Base-by-base conservation (phyloP, 1,284 basidiomycete genomes). In the Schizophyllum commune region DNA sequence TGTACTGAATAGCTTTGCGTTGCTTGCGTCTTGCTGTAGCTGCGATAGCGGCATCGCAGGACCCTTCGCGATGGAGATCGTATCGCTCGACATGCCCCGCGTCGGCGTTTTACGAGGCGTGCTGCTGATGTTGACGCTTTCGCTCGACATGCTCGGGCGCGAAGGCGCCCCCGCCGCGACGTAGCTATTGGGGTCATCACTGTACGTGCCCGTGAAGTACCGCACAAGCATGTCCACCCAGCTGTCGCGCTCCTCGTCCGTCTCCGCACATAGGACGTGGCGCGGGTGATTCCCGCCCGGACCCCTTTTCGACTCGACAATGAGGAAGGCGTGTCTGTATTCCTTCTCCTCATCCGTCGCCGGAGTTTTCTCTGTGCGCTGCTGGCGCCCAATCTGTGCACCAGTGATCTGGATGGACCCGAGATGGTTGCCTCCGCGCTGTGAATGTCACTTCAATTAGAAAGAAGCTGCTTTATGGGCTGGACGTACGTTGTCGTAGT, bases 201-300 rank as follows among this genome's bases (percentile, higher is more conserved):
- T 87, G 74, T 89, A 91, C 21, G 76, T 73, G 27, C 89, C 89
- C 15, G 84, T 81, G 63, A 90, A 88, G 70, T 91, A 94, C 55
- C 89, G 84, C 57, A 96, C 93, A 52, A 99, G 86, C 65, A 94
- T 89, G 62, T 96, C 90, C 39, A 98, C 95, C 96, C 96, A 99
- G 61, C 81, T 83, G 71, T 99, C 96, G 52, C 96, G 83, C 70
- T 97, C 94, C 56, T 81, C 77, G 73, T 99, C 96, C 70, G 91
- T 98, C 74, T 97, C 94, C 0, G 96, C 96, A 69, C 96, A 98
- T 4, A 99, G 79, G 33, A 99, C 95, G 71, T 98, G 96, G 21
- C 93, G 82, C 58, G 89, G 83, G 65, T 85, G 84, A 58, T 87
- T 83, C 4, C 89, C 85, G 55, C 82, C 83, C 13, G 87, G 87